Evolutionary conservation across 2,329 filamentous ascomycete genomes (phyloP), one percentile per base, ranked within the genome.

Genomic region (Diaporthe caulivora): DNA sequence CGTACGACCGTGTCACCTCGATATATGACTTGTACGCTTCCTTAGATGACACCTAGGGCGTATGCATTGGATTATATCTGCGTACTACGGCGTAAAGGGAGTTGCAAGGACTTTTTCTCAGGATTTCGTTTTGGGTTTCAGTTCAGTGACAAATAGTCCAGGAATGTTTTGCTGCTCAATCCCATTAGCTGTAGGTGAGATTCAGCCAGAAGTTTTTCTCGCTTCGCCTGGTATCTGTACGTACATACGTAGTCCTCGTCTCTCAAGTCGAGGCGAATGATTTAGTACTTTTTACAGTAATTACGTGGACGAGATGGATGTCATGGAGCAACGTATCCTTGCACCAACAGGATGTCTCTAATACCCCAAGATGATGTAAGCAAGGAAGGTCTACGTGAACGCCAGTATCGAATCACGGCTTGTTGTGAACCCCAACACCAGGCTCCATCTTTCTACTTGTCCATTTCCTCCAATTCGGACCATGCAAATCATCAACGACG

Each of bases 1-100:
- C 69, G 17, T 75, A 75, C 53, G 67, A 73, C n/a, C 60, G 60
- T 15, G 70, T 75, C 10, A 49, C 49, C 18, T 75, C 71, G 10
- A 75, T 75, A 40, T 75, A 73, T 57, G 71, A 73, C 55, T 37
- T 67, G 31, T 75, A 75, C 49, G 64, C 58, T 44, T 71, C 62
- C 17, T 57, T 62, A 8, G 53, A 71, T 6, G 49, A 64, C 15
- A 29, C 13, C 13, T 67, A 53, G 47, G 31, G n/a, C 17, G 3
- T 18, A 2, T 51, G 62, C 3, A 8, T 7, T 60, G 10, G 13
- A 1, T 37, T 11, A 11, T 7, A 26, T 54, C 34, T 6, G 21
- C 5, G 24, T 6, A 44, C 21, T n/a, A 54, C 6, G 24, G 21
- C 31, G 55, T 44, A 55, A 44, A 53, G 44, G n/a, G 40, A 53